Percentiles rank a stretch among this genome's conserved stretches.
Evolutionary conservation across 768 basidiomycete species (phyloP).

Genomic region (Leccinum aurantiacum): DNA sequence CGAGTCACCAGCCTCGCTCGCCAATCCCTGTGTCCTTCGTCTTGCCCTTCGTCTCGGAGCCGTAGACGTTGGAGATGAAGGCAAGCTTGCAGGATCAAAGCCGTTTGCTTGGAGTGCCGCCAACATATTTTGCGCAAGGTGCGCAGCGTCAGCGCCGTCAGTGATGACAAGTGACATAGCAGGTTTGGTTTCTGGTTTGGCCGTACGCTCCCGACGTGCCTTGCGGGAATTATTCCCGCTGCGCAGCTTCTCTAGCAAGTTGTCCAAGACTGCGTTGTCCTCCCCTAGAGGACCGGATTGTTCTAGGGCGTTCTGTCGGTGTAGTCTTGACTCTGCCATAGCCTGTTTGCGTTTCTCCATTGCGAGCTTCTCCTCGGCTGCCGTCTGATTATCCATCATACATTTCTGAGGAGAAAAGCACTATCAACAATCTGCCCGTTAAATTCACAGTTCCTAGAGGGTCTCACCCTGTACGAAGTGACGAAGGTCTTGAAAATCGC

Average conservation of each 20-base stretch:
- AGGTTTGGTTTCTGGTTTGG: slow-evolving; percentile 36
- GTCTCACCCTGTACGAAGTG: slow-evolving; percentile 79
- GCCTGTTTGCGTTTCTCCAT: slow-evolving; percentile 68
- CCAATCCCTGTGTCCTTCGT: slow-evolving; percentile 36
- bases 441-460: neutral
- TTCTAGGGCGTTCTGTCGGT: slow-evolving; percentile 50
- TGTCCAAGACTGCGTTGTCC: slow-evolving; percentile 62
- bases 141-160: slow-evolving; percentile 40
- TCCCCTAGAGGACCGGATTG: slow-evolving; percentile 50
- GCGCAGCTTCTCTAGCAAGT: slow-evolving; percentile 66
- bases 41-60: slow-evolving; percentile 30
- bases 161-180: slow-evolving; percentile 17
- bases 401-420: slow-evolving; percentile 65
- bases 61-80: slow-evolving; percentile 48
- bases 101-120: slow-evolving; percentile 72
- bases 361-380: slow-evolving; percentile 68
- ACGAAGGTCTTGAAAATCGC: slow-evolving; percentile 97
- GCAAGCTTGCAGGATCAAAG: slow-evolving; percentile 45
- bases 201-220: slow-evolving; percentile 47
- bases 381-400: slow-evolving; percentile 72
- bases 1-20: slow-evolving; percentile 35
- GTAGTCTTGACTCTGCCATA: slow-evolving; percentile 60
- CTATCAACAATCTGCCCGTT: slow-evolving; percentile 5
- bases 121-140: slow-evolving; percentile 73
- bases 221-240: slow-evolving; percentile 66